A percentile compares a stretch with the other conserved stretches of the same genome.
Conservation (phyloP, 2,329 filamentous ascomycete species). For the Gaeumannomyces sp. region DNA sequence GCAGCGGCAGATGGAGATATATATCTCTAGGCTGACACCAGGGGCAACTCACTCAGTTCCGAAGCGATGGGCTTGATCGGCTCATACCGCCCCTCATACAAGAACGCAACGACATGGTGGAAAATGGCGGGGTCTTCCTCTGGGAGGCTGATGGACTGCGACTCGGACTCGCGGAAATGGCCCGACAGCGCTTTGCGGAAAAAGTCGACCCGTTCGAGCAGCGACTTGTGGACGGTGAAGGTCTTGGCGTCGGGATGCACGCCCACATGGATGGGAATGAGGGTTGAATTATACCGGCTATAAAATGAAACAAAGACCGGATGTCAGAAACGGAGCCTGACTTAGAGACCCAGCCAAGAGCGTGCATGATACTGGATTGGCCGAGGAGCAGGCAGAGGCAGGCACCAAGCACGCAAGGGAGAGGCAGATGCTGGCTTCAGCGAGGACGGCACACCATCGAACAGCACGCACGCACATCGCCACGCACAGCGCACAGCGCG, state of each 20-base stretch:
- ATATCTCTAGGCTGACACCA: background rate
- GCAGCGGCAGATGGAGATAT: background rate
- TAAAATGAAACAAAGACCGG: background rate
- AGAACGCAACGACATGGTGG: conserved; percentile 43
- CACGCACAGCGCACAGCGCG: background rate
- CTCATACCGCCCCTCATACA: conserved; percentile 41
- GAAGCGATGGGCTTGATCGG: conserved; percentile 38
- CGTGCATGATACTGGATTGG: background rate
- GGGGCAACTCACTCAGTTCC: conserved; percentile 27
- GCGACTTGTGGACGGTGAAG: conserved; percentile 40
- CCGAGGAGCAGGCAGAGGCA: background rate
- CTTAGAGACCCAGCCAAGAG: background rate
- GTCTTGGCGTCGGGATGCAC: conserved; percentile 33
- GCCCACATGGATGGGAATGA: conserved; percentile 40
- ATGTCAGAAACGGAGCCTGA: background rate
- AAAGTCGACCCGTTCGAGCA: conserved; percentile 40
- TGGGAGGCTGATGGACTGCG: conserved; percentile 41
- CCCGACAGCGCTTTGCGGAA: conserved; percentile 44
- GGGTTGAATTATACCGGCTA: conserved; percentile 38
- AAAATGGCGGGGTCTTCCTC: conserved; percentile 47
- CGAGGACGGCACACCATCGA: background rate
- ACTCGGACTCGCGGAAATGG: conserved; percentile 37
- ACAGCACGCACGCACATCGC: background rate
- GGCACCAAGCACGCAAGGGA: background rate
- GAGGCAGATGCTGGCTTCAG: background rate